Evolutionary conservation across 139 green algal genomes (phyloP).

Genomic region (Pycnococcus provasolii): DNA sequence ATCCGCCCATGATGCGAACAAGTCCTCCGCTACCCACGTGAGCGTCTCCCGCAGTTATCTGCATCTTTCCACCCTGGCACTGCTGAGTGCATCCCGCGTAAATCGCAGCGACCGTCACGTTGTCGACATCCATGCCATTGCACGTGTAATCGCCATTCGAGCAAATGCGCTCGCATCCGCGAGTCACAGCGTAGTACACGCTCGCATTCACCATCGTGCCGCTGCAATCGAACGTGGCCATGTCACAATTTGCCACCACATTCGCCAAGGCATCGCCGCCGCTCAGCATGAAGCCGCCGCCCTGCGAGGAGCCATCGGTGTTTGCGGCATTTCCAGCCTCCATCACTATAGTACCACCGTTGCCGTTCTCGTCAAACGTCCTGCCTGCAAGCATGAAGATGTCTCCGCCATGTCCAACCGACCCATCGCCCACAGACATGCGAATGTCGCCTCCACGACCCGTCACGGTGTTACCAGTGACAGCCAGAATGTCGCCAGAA

Average conservation of each 20-base stretch:
- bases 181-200: slow-evolving; percentile 2
- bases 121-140: background rate
- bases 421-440: background rate
- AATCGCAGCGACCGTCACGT: background rate
- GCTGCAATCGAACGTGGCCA: background rate
- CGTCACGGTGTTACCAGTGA: background rate
- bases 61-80: slow-evolving; percentile 1
- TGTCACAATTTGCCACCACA: background rate
- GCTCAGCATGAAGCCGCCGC: background rate
- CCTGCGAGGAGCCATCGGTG: background rate
- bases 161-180: background rate
- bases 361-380: background rate
- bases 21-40: too few species aligned
- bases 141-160: background rate
- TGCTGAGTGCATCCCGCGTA: slow-evolving; percentile 6
- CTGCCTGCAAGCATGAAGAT: background rate
- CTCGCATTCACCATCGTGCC: background rate
- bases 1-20: too few species aligned
- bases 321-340: too few species aligned
- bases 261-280: background rate
- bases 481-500: slow-evolving; percentile 8
- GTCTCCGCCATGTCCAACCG: background rate
- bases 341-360: background rate
- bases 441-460: slow-evolving; percentile 9
- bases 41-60: background rate